phyloP scores from a whole-genome alignment of 805 yeast genomes.

The Wickerhamiella allomyrinae region DNA sequence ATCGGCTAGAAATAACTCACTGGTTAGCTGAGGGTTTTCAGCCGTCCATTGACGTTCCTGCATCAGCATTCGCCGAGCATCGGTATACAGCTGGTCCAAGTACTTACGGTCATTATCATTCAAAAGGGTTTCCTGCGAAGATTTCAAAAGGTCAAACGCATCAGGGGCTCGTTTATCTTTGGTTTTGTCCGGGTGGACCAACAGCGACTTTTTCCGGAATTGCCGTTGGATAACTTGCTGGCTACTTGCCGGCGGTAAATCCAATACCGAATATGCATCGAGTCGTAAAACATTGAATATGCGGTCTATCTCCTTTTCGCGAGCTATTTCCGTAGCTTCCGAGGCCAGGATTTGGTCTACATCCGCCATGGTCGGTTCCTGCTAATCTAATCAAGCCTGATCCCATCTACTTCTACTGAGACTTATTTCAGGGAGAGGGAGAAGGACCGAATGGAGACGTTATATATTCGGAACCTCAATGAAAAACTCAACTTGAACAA shows the following conservation, averaged over 20 bases:
- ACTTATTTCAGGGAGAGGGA: too few species aligned
- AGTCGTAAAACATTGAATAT: constrained; percentile 34
- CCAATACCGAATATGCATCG: constrained; percentile 44
- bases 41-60: neutral
- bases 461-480: constrained; percentile 61
- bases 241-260: constrained; percentile 31
- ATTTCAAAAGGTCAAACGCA: constrained; percentile 48
- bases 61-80: constrained; percentile 30
- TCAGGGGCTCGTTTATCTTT: constrained; percentile 41
- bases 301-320: constrained; percentile 34
- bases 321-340: neutral
- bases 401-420: too few species aligned
- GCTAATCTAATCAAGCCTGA: neutral
- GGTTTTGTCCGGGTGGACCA: constrained; percentile 58
- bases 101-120: constrained; percentile 23
- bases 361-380: too few species aligned
- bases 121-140: constrained; percentile 33
- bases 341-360: neutral
- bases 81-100: constrained; percentile 32
- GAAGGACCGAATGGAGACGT: constrained; percentile 13
- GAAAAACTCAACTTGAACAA: constrained; percentile 47
- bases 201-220: constrained; percentile 44
- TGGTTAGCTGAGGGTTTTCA: neutral
- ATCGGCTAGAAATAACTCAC: neutral
- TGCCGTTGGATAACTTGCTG: constrained; percentile 30